Conservation (phyloP, 441 rosid species). For the Erysimum cheiri region DNA sequence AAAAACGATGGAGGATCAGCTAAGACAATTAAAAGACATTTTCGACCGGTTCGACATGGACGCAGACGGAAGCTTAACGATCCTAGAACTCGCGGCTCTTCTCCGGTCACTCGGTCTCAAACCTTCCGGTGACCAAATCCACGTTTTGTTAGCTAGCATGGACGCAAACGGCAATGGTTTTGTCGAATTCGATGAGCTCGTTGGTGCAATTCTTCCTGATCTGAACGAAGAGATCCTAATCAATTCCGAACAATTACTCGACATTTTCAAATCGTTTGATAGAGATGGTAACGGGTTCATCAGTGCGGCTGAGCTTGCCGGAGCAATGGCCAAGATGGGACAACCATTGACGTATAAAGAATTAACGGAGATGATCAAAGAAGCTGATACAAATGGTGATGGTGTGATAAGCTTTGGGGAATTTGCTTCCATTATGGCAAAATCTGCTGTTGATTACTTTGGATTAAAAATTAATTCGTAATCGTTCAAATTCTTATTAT, state of each 20-base stretch:
- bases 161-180: constrained; percentile 73
- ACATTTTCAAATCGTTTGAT: constrained; percentile 66
- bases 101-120: constrained; percentile 68
- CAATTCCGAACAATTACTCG: constrained; percentile 60
- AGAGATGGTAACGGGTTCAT: constrained; percentile 73
- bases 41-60: constrained; percentile 75
- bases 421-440: constrained; percentile 65
- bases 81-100: constrained; percentile 73
- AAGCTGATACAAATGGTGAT: constrained; percentile 69
- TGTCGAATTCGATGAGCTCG: constrained; percentile 71
- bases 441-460: constrained; percentile 58
- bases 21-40: constrained; percentile 62
- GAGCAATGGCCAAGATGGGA: constrained; percentile 77
- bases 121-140: constrained; percentile 70
- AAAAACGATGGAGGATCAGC: constrained; percentile 46
- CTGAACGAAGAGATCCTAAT: constrained; percentile 52
- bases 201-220: constrained; percentile 56
- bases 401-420: constrained; percentile 68
- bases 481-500: background rate
- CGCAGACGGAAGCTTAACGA: constrained; percentile 71
- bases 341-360: constrained; percentile 67
- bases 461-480: constrained; percentile 42
- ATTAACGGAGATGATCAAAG: constrained; percentile 61
- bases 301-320: constrained; percentile 67
- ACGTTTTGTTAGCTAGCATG: constrained; percentile 58